phyloP scores from a whole-genome alignment of 352 stramenopile genomes.

The Plasmopara muralis region DNA sequence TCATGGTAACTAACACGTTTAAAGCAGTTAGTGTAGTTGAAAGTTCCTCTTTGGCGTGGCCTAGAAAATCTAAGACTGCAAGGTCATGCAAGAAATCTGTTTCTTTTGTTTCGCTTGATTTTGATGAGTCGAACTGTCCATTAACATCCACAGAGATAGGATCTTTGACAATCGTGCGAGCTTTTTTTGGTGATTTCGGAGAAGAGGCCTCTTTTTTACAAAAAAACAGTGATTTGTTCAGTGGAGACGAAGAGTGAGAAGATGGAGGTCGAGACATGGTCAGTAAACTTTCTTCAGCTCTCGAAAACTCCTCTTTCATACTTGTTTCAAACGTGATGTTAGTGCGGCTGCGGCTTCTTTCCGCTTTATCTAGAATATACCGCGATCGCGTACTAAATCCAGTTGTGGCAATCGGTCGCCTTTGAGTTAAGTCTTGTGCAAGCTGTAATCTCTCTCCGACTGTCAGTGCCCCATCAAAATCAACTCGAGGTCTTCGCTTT shows the following conservation, averaged over 20 bases:
- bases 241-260: constrained; percentile 19
- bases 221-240: constrained; percentile 35
- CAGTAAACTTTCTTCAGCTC: background rate
- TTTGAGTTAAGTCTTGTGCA: constrained; percentile 37
- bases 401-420: constrained; percentile 17
- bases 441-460: constrained; percentile 58
- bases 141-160: constrained; percentile 6
- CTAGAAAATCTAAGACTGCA: constrained; percentile 62
- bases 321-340: constrained; percentile 2
- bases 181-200: constrained; percentile 13
- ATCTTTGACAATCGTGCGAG: constrained; percentile 23
- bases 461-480: constrained; percentile 61
- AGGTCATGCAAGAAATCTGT: constrained; percentile 55
- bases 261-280: constrained; percentile 8
- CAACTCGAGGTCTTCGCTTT: constrained; percentile 48
- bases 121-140: background rate
- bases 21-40: constrained; percentile 71
- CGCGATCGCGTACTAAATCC: constrained; percentile 18
- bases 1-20: constrained; percentile 67
- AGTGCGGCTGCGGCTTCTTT: constrained; percentile 13
- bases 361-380: constrained; percentile 18
- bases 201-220: constrained; percentile 30
- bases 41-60: constrained; percentile 65
- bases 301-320: constrained; percentile 2
- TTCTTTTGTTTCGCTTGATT: constrained; percentile 25